Evolutionary conservation across 2,329 filamentous ascomycete species (phyloP), one percentile per base, ranked within the genome.

Genomic region (Phaeosphaeria sp.): DNA sequence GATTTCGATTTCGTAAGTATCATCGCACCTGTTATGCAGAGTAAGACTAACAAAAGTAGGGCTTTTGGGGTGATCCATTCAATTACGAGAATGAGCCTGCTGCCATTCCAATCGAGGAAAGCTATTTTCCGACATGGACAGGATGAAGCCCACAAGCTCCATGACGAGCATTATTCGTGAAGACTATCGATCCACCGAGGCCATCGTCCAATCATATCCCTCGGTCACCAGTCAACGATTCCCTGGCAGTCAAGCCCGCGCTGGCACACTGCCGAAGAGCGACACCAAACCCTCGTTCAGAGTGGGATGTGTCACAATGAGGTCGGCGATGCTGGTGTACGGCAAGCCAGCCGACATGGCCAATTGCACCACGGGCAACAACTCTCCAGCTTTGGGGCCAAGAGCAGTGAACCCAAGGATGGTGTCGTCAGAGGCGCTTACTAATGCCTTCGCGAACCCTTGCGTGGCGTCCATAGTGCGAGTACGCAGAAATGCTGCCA

Each of bases 11-110:
- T 75, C 55, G 76, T 76, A 61, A 68, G 73, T 66, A 15, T 17
- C 18, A 9, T 9, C 6, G 11, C 24, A 17, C 25, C 20, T 18
- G 2, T 15, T 15, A 53, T n/a, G 11, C 3, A 21, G 8, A 17
- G 11, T 51, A 21, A 52, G 4, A 39, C 65, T 71, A 40, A 71
- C 49, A 22, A 21, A 11, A 21, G 2, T 18, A 75, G 73, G 73
- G 74, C 3, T 77, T 76, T 50, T 77, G 74, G 74, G 74, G 74
- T 21, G 74, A 76, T 52, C 74, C 74, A 1, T 72, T 76, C 53
- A 74, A 72, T 40, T 74, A 75, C 33, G 66, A 68, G 25, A 73
- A 65, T 25, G 73, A 75, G 43, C 64, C 66, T 33, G 58, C 50
- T 33, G 61, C 65, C 4, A 64, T 69, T 42, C 64, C 61, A 1